These are phyloP conservation scores for Symbiotaphrina buchneri DNA, from an alignment of 495 filamentous ascomycete genomes.

Conservation along the genomic window DNA sequence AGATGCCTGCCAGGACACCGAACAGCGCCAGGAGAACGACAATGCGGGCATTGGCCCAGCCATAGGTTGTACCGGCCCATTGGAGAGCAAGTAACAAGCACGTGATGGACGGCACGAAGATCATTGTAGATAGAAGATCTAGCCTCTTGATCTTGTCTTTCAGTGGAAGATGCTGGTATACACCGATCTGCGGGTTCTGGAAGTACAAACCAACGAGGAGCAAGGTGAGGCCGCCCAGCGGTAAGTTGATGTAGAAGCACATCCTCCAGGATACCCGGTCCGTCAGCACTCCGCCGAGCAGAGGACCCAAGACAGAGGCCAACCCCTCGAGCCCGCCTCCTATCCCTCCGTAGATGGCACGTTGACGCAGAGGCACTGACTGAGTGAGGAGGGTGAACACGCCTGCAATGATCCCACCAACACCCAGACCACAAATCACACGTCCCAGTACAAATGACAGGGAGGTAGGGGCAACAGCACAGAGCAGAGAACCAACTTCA, in stretches of 20 bases:
- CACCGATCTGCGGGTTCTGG: background rate
- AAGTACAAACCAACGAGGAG: background rate
- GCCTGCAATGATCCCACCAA: background rate
- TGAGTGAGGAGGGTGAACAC: background rate
- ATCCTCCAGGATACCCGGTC: background rate
- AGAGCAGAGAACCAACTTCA: constrained; percentile 1
- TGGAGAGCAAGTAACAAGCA: constrained; percentile 1
- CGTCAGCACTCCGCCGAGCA: background rate
- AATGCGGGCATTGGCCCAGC: background rate
- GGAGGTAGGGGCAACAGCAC: background rate
- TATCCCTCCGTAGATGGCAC: background rate
- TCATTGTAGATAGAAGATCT: background rate
- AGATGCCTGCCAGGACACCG: background rate
- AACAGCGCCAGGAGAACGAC: background rate
- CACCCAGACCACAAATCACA: background rate
- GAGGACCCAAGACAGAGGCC: background rate
- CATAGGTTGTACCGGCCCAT: background rate
- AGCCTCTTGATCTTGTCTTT: background rate
- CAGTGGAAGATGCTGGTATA: background rate
- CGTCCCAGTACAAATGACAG: background rate
- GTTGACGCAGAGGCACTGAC: background rate
- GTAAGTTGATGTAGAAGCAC: background rate
- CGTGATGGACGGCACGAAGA: background rate
- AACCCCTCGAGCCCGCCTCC: background rate
- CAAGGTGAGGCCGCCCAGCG: background rate